Evolutionary conservation across 495 filamentous ascomycete species (phyloP).

Genomic region (Daldinia childiae): DNA sequence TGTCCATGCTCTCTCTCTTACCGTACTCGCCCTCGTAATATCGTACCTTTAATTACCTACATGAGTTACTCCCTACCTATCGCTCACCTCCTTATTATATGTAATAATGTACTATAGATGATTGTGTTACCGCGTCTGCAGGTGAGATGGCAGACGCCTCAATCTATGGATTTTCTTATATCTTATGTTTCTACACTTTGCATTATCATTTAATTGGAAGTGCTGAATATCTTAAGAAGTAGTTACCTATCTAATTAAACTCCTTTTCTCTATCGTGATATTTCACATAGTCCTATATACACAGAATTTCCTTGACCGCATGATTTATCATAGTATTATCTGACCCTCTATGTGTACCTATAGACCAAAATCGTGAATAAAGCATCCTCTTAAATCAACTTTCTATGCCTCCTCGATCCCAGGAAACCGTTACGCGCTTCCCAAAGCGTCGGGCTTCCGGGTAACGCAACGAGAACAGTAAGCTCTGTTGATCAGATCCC

Average conservation of each 20-base stretch:
- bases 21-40: constrained; percentile 20
- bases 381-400: not conserved
- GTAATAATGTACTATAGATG: not conserved
- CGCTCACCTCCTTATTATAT: constrained; percentile 27
- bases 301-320: not conserved
- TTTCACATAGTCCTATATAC: not conserved
- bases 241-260: constrained; percentile 12
- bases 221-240: not conserved
- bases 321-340: constrained; percentile 13
- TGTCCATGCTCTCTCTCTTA: not conserved
- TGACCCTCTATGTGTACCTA: not conserved
- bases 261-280: constrained; percentile 27
- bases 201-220: constrained; percentile 61
- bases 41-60: constrained; percentile 23
- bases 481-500: constrained; percentile 44
- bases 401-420: constrained; percentile 11
- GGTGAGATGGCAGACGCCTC: constrained; percentile 20
- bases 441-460: constrained; percentile 37
- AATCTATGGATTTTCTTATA: not conserved
- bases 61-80: constrained; percentile 22
- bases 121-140: constrained; percentile 18
- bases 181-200: not conserved
- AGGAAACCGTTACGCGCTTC: constrained; percentile 26
- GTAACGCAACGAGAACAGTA: constrained; percentile 33
- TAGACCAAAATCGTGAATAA: not conserved